phyloP scores from a whole-genome alignment of 192 early-diverging fungal genomes.

The Coemansia sp. region DNA sequence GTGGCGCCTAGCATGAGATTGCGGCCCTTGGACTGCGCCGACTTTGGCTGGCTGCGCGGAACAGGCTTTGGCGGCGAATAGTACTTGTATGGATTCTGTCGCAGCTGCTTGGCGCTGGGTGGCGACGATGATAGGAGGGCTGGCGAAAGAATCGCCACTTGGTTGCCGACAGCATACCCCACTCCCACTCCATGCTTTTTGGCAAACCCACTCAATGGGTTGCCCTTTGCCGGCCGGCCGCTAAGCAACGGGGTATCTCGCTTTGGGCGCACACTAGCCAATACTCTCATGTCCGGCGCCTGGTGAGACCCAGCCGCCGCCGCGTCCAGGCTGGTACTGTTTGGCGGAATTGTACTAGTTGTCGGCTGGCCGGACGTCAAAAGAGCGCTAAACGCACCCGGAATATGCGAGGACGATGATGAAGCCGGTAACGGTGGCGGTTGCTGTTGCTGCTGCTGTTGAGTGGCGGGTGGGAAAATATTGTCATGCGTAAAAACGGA shows the following conservation, averaged over 20 bases:
- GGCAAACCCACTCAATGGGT: slow-evolving; percentile 49
- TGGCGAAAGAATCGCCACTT: slow-evolving; percentile 42
- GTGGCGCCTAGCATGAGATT: slow-evolving; percentile 34
- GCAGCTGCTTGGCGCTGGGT: slow-evolving; percentile 48
- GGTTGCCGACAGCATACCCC: slow-evolving; percentile 45
- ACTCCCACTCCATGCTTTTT: slow-evolving; percentile 52
- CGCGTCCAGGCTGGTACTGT: neutral
- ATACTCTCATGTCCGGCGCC: slow-evolving; percentile 29
- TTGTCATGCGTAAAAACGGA: slow-evolving; percentile 41
- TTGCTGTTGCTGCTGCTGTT: neutral
- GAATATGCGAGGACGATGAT: neutral
- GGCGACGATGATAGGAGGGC: slow-evolving; percentile 56
- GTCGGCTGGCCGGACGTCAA: neutral
- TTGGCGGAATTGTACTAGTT: neutral
- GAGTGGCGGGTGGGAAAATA: neutral
- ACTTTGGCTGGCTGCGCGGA: slow-evolving; percentile 1
- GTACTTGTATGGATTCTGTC: slow-evolving; percentile 50
- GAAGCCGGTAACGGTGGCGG: neutral
- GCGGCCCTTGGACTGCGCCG: slow-evolving; percentile 22
- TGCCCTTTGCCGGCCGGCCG: slow-evolving; percentile 18
- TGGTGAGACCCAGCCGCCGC: neutral
- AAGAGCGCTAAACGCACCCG: neutral
- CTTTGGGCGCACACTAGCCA: slow-evolving; percentile 29
- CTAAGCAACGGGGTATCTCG: slow-evolving; percentile 26
- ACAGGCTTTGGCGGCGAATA: slow-evolving; percentile 53